phyloP scores from a whole-genome alignment of 2,329 filamentous ascomycete genomes.

The Pseudogymnoascus sp. region DNA sequence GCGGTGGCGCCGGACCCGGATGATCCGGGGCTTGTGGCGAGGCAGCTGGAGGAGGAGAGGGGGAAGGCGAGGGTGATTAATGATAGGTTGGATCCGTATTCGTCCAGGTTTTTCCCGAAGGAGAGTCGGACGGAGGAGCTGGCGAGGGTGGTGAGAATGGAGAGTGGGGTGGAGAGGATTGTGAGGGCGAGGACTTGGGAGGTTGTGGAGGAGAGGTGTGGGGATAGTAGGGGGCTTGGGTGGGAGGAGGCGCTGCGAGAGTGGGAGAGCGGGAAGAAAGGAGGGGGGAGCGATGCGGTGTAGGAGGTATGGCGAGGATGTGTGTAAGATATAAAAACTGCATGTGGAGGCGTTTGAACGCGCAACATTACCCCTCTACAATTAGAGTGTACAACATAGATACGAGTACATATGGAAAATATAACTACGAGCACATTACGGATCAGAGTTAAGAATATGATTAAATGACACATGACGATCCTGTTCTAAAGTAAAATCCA shows the following conservation, averaged over 20 bases:
- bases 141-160: slow-evolving; percentile 65
- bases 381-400: slow-evolving; percentile 6
- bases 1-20: slow-evolving; percentile 81
- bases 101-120: slow-evolving; percentile 67
- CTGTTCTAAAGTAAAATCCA: slow-evolving; percentile 28
- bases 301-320: neutral
- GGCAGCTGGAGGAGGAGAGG: slow-evolving; percentile 62
- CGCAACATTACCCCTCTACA: neutral
- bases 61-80: slow-evolving; percentile 70
- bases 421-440: neutral
- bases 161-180: slow-evolving; percentile 69
- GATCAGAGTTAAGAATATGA: slow-evolving; percentile 1
- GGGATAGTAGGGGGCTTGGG: slow-evolving; percentile 34
- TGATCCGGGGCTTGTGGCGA: slow-evolving; percentile 66
- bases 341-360: neutral
- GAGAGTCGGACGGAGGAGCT: slow-evolving; percentile 77
- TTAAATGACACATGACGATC: slow-evolving; percentile 5
- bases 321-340: neutral
- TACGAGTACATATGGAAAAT: neutral
- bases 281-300: neutral
- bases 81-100: slow-evolving; percentile 89
- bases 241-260: slow-evolving; percentile 60
- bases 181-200: slow-evolving; percentile 77
- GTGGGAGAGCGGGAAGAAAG: slow-evolving; percentile 43
- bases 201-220: slow-evolving; percentile 69